These are phyloP conservation scores for Metschnikowia lochheadii DNA, from an alignment of 805 yeast species.

Conservation along the genomic window DNA sequence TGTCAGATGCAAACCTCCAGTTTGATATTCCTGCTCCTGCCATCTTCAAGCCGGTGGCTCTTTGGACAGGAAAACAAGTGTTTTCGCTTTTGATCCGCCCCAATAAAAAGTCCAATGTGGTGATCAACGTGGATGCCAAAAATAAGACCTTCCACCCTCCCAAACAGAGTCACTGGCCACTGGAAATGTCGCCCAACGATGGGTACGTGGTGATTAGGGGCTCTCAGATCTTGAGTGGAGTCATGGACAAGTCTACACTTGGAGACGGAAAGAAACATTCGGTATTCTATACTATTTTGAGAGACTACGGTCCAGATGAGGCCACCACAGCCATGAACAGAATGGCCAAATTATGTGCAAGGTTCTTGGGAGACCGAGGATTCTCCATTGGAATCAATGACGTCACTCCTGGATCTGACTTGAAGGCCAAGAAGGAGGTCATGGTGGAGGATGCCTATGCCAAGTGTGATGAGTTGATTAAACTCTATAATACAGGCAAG, in stretches of 20 bases:
- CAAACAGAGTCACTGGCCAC: slow-evolving; percentile 53
- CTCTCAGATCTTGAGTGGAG: slow-evolving; percentile 83
- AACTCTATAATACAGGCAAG: slow-evolving; percentile 72
- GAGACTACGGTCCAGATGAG: slow-evolving; percentile 96
- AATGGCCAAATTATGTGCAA: slow-evolving; percentile 98
- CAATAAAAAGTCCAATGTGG: slow-evolving; percentile 67
- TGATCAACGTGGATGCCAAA: slow-evolving; percentile 90
- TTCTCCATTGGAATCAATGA: slow-evolving; percentile 96
- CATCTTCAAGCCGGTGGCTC: slow-evolving; percentile 76
- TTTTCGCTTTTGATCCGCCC: slow-evolving; percentile 86
- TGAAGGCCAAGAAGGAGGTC: slow-evolving; percentile 73
- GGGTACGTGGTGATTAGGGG: slow-evolving; percentile 90
- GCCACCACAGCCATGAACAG: slow-evolving; percentile 97
- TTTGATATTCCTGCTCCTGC: slow-evolving; percentile 97
- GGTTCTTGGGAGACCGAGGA: slow-evolving; percentile 91
- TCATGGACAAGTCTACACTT: slow-evolving; percentile 91
- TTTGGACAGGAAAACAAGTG: slow-evolving; percentile 98
- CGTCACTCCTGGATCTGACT: slow-evolving; percentile 85
- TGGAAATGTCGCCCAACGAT: slow-evolving; percentile 96
- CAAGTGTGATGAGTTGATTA: slow-evolving; percentile 88
- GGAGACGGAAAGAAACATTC: slow-evolving; percentile 99
- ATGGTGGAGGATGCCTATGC: slow-evolving; percentile 88
- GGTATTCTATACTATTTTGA: slow-evolving; percentile 86
- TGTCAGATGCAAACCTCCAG: slow-evolving; percentile 87
- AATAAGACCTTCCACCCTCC: slow-evolving; percentile 88